Conservation (phyloP, 352 stramenopile species). For the Pythium myriotylum region DNA sequence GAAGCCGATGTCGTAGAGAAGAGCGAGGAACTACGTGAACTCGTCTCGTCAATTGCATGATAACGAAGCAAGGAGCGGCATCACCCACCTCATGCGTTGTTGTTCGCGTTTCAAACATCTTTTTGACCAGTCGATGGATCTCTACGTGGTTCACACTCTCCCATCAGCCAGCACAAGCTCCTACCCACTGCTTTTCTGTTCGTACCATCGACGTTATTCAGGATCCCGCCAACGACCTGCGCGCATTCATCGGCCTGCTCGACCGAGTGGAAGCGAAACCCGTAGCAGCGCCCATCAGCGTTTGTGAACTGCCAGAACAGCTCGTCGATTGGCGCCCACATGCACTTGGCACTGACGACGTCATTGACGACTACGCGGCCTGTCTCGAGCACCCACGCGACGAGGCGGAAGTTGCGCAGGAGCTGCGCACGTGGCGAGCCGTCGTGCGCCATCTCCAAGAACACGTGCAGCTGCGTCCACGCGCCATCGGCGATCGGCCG, state of each 20-base stretch:
- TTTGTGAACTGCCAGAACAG: constrained; percentile 46
- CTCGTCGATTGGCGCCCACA: constrained; percentile 42
- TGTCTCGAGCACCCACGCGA: constrained; percentile 62
- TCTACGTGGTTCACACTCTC: constrained; percentile 8
- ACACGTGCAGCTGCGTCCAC: constrained; percentile 59
- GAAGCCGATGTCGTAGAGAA: constrained; percentile 35
- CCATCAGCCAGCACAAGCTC: not conserved
- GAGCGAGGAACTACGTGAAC: constrained; percentile 21
- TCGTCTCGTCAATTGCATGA: too few relatives aligned
- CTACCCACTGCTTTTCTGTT: not conserved
- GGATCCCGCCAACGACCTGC: constrained; percentile 46
- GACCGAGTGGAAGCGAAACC: constrained; percentile 49
- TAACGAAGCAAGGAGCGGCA: not conserved
- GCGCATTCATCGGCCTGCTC: constrained; percentile 51
- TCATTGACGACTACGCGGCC: constrained; percentile 61
- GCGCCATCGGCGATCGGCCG: constrained; percentile 41
- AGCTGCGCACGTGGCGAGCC: constrained; percentile 16
- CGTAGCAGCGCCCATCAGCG: constrained; percentile 42
- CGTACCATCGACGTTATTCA: constrained; percentile 48
- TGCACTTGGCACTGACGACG: constrained; percentile 38
- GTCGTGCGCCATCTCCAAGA: constrained; percentile 44
- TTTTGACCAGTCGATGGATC: constrained; percentile 30
- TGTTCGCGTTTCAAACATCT: constrained; percentile 33
- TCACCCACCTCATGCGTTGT: constrained; percentile 27
- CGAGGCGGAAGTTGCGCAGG: constrained; percentile 48